Conservation (phyloP, 768 basidiomycete species). For the Russula griseocarnosa region DNA sequence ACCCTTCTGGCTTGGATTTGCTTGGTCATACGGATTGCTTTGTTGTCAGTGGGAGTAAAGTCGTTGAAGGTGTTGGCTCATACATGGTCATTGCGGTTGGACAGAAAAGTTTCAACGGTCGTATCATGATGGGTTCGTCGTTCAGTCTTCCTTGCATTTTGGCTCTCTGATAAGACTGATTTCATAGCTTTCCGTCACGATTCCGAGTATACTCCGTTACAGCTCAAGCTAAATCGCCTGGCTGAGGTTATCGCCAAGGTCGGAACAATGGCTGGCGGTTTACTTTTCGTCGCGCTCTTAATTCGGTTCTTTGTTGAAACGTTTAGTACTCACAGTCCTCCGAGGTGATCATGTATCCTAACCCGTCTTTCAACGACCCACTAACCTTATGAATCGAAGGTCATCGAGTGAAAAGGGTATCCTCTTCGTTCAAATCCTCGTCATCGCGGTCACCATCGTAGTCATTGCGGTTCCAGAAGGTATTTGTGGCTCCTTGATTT, state of each 20-base stretch:
- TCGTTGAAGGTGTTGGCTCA: constrained; percentile 88
- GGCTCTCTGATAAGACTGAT: background rate
- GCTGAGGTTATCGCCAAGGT: constrained; percentile 94
- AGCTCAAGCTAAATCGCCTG: constrained; percentile 88
- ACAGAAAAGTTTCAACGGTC: constrained; percentile 88
- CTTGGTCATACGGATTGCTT: constrained; percentile 81
- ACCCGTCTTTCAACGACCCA: background rate
- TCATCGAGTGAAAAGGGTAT: constrained; percentile 81
- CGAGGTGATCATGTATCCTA: constrained; percentile 39
- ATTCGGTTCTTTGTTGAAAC: constrained; percentile 94
- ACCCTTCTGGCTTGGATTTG: constrained; percentile 31
- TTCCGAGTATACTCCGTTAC: constrained; percentile 85
- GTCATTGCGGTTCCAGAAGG: constrained; percentile 89
- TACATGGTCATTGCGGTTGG: constrained; percentile 95
- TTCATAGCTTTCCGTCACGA: constrained; percentile 76
- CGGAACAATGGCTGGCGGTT: constrained; percentile 74
- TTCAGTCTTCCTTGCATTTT: constrained; percentile 10
- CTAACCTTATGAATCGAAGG: constrained; percentile 36
- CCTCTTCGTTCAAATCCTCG: constrained; percentile 86
- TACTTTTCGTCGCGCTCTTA: constrained; percentile 81
- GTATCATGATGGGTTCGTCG: constrained; percentile 91
- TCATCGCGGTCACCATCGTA: constrained; percentile 90
- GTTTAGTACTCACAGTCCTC: constrained; percentile 58
- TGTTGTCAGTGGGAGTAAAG: constrained; percentile 85
- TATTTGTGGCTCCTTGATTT: constrained; percentile 28